Evolutionary conservation across 208 protist species (phyloP).

Genomic region (Trypanosoma conorhini): DNA sequence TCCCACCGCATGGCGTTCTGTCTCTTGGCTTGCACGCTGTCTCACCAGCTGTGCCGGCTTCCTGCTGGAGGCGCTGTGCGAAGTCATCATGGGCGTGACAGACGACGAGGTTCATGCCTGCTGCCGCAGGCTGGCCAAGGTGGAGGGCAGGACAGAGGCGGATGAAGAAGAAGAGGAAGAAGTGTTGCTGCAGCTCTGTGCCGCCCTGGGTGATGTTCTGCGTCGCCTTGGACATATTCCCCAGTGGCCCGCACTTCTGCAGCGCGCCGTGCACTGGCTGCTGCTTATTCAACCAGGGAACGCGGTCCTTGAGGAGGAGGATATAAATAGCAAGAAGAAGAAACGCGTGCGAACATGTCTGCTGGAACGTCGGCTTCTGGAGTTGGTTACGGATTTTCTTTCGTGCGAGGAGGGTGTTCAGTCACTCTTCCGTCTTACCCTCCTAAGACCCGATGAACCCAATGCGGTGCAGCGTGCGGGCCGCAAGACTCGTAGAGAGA

Average conservation of each 20-base stretch:
- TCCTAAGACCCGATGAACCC: slow-evolving; percentile 2
- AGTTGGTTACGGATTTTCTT: slow-evolving; percentile 27
- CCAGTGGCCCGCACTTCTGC: slow-evolving; percentile 70
- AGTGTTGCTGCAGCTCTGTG: slow-evolving; percentile 13
- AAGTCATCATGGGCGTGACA: slow-evolving; percentile 44
- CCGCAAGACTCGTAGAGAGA: slow-evolving; percentile 20
- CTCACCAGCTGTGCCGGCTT: slow-evolving; percentile 44
- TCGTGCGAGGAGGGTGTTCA: slow-evolving; percentile 22
- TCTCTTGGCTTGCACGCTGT: slow-evolving; percentile 49
- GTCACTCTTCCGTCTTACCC: slow-evolving; percentile 16
- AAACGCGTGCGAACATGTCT: slow-evolving; percentile 5
- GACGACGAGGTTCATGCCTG: slow-evolving; percentile 27
- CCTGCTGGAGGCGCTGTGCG: slow-evolving; percentile 61
- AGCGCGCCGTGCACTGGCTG: slow-evolving; percentile 35
- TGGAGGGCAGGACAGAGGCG: background rate
- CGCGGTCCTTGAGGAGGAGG: background rate
- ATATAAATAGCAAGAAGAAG: background rate
- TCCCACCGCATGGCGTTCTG: background rate
- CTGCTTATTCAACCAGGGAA: slow-evolving; percentile 3
- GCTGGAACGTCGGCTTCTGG: slow-evolving; percentile 15
- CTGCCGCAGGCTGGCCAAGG: background rate
- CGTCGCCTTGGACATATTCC: slow-evolving; percentile 49
- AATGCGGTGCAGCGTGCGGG: background rate
- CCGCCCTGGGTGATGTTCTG: slow-evolving; percentile 19
- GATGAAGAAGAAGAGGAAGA: slow-evolving; percentile 11